phyloP scores from a whole-genome alignment of 2,329 filamentous ascomycete genomes.

The Aspergillus felis region DNA sequence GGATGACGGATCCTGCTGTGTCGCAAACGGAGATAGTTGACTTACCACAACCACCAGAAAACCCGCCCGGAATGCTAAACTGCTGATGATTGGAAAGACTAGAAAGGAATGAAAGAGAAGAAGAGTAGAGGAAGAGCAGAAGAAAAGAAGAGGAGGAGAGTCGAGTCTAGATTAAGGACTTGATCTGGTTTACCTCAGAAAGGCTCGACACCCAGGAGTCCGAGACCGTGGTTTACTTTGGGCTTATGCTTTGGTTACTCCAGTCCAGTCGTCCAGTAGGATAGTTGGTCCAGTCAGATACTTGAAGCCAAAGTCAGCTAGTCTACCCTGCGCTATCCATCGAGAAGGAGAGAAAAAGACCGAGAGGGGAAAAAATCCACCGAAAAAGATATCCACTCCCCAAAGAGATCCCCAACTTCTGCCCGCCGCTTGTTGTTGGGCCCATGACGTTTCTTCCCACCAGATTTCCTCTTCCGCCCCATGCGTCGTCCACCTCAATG shows the following conservation, averaged over 20 bases:
- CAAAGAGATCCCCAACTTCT: conserved; percentile 18
- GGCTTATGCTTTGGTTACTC: no score
- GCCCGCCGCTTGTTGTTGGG: conserved; percentile 20
- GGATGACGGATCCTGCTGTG: not conserved
- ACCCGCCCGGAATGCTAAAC: not conserved
- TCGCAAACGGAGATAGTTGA: conserved; percentile 2
- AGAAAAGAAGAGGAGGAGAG: conserved; percentile 5
- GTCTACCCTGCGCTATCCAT: not conserved
- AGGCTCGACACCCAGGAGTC: not conserved
- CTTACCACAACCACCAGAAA: not conserved
- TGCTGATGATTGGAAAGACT: not conserved
- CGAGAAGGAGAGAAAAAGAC: conserved; percentile 3
- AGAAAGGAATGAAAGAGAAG: not conserved
- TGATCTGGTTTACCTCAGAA: not conserved
- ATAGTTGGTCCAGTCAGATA: no score
- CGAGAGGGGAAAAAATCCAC: not conserved
- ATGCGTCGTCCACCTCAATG: not conserved
- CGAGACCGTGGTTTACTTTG: not conserved
- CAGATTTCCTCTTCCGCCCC: conserved; percentile 5
- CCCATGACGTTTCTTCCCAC: conserved; percentile 19
- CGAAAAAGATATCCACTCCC: not conserved
- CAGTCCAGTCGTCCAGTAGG: no score
- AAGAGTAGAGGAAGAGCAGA: not conserved
- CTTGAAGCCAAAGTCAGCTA: not conserved
- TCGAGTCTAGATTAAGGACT: not conserved